Evolutionary conservation across 257 asterid species (phyloP), one percentile per base, ranked within the genome.

Genomic region (Capsicum pubescens): DNA sequence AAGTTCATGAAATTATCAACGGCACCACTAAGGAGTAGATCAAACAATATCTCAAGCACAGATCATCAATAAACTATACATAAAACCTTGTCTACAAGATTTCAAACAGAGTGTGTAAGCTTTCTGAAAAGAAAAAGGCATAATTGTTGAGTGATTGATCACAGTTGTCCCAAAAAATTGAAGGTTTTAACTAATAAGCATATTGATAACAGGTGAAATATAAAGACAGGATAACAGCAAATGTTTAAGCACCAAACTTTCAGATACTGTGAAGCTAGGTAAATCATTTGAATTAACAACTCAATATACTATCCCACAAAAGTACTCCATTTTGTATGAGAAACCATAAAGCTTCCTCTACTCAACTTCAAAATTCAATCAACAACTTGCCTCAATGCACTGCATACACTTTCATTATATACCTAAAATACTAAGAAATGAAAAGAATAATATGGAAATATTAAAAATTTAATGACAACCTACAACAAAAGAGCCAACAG

Each of bases 131-230:
- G 6, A 32, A 32, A 54, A 26, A 26, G 50, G 15, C 82, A 17
- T 8, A 77, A 77, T 26, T 77, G 82, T 77, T 77, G 82, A 54
- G 64, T 77, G 82, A 77, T 26, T 77, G 82, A 77, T 26, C 64
- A 54, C 14, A 77, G 26, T 32, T 26, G 66, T 35, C 50, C 64
- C 52, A 54, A 54, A 77, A 77, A 54, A 16, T 54, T 55, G 63
- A 54, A 55, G 82, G 82, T 5, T 26, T 14, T 52, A 77, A 77
- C 81, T 77, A 77, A 77, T 76, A 19, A 46, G 48, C 16, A 42
- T 39, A 74, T 21, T 21, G 61, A 54, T 26, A 74, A 50, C 81
- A 74, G 81, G n/a, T 21, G 35, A 74, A 12, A 26, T 14, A 50
- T 21, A 74, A 50, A 74, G 81, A 74, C 61, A 74, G 21, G 81